A percentile compares a stretch with the other conserved stretches of the same genome.
phyloP scores from a whole-genome alignment of 2,329 filamentous ascomycete species.

The Sporothrix protearum region DNA sequence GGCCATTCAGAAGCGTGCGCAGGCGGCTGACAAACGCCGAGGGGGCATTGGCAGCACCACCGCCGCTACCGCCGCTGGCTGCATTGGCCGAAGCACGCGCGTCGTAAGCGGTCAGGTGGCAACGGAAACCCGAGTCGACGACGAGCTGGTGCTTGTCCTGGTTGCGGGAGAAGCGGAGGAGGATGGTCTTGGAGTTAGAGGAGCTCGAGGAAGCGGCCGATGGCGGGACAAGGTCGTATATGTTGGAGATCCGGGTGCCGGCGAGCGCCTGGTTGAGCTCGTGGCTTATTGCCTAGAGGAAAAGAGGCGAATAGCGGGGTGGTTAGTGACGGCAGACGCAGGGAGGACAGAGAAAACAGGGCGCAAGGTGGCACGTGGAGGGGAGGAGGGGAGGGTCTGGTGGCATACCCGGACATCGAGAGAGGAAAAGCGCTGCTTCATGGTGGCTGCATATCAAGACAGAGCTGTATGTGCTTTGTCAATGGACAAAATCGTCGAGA shows the following conservation, averaged over 20 bases:
- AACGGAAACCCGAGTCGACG: constrained; percentile 92
- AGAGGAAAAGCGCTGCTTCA: constrained; percentile 59
- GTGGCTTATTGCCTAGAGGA: constrained; percentile 76
- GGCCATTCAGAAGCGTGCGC: constrained; percentile 82
- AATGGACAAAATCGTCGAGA: neutral
- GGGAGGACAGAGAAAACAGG: neutral
- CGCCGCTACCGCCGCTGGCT: neutral
- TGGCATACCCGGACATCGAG: constrained; percentile 51
- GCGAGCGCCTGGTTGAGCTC: constrained; percentile 78
- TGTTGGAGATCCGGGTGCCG: constrained; percentile 79
- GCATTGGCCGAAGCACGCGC: constrained; percentile 71
- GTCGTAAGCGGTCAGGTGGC: constrained; percentile 81
- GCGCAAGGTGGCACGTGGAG: neutral
- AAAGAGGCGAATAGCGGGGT: neutral
- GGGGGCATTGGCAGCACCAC: constrained; percentile 49
- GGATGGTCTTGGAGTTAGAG: constrained; percentile 72
- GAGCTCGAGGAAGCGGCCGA: constrained; percentile 18
- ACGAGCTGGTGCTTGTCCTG: constrained; percentile 85
- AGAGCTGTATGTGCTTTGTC: neutral
- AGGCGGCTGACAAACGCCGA: constrained; percentile 81
- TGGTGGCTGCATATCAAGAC: constrained; percentile 30
- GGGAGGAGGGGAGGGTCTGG: too few relatives aligned
- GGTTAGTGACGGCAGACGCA: neutral
- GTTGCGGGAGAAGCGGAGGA: constrained; percentile 91
- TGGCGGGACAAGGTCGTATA: constrained; percentile 70